Evolutionary conservation across 2,329 filamentous ascomycete genomes (phyloP).

Genomic region (Aspergillus persii): DNA sequence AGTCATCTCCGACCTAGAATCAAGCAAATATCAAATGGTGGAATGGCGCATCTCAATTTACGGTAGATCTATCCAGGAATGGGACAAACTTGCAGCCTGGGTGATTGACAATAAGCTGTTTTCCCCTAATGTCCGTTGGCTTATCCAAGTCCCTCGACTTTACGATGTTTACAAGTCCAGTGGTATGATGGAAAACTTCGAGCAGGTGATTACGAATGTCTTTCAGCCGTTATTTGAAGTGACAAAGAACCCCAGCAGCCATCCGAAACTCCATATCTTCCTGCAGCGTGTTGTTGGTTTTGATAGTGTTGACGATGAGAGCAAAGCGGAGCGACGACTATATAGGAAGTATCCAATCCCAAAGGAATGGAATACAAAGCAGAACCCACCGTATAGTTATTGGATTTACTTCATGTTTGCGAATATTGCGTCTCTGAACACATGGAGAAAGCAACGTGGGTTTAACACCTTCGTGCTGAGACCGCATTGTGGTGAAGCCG

Average conservation of each 20-base stretch:
- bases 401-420: conserved; percentile 98
- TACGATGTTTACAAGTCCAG: conserved; percentile 95
- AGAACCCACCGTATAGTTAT: conserved; percentile 98
- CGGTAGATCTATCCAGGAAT: conserved; percentile 85
- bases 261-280: conserved; percentile 93
- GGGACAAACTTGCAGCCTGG: conserved; percentile 97
- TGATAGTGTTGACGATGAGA: conserved; percentile 97
- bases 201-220: conserved; percentile 85
- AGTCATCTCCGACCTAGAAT: conserved; percentile 94
- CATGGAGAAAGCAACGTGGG: conserved; percentile 83
- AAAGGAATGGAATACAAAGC: conserved; percentile 81
- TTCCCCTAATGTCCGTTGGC: conserved; percentile 95
- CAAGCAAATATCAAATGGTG: conserved; percentile 99
- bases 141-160: conserved; percentile 90
- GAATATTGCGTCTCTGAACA: conserved; percentile 89
- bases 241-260: conserved; percentile 77
- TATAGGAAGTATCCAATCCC: conserved; percentile 94
- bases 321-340: conserved; percentile 90
- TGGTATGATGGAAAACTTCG: conserved; percentile 81
- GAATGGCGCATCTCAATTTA: conserved; percentile 99
- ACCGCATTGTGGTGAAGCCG: conserved; percentile 94
- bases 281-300: conserved; percentile 94
- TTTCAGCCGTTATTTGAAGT: conserved; percentile 95
- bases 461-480: conserved; percentile 95
- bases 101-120: conserved; percentile 97